Conservation (phyloP, 2,329 filamentous ascomycete species). For the Aspergillus sp. region DNA sequence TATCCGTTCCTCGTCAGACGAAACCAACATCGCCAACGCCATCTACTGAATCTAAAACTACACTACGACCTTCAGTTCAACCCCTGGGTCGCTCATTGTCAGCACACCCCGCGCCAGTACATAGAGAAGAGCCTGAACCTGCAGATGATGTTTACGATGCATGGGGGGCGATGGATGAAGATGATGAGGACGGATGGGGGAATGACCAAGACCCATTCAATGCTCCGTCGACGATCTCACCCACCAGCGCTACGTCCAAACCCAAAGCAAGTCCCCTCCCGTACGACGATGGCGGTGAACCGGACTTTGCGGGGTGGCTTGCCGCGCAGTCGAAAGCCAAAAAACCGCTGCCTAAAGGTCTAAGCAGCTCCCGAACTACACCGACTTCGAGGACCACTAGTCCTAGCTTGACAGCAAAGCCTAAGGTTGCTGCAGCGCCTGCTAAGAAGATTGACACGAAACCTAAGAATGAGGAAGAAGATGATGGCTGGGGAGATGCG, state of each 20-base stretch:
- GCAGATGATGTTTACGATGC: constrained; percentile 65
- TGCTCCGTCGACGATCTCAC: constrained; percentile 29
- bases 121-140: constrained; percentile 51
- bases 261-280: constrained; percentile 46
- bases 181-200: constrained; percentile 51
- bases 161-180: constrained; percentile 69
- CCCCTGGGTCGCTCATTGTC: constrained; percentile 42
- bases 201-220: constrained; percentile 45
- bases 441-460: constrained; percentile 70
- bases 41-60: constrained; percentile 22
- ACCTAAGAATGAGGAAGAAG: constrained; percentile 48
- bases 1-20: constrained; percentile 49
- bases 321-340: constrained; percentile 79
- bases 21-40: constrained; percentile 31
- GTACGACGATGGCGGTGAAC: constrained; percentile 82
- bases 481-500: constrained; percentile 51
- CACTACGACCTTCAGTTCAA: constrained; percentile 25
- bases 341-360: constrained; percentile 79
- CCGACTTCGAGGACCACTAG: constrained; percentile 40
- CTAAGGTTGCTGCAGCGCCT: constrained; percentile 47
- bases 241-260: constrained; percentile 25
- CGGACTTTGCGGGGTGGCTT: constrained; percentile 94
- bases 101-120: constrained; percentile 38
- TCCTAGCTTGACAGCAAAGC: constrained; percentile 42
- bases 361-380: constrained; percentile 60